These are phyloP conservation scores for Fraxinus excelsior DNA, from an alignment of 257 asterid genomes.

Conservation along the genomic window DNA sequence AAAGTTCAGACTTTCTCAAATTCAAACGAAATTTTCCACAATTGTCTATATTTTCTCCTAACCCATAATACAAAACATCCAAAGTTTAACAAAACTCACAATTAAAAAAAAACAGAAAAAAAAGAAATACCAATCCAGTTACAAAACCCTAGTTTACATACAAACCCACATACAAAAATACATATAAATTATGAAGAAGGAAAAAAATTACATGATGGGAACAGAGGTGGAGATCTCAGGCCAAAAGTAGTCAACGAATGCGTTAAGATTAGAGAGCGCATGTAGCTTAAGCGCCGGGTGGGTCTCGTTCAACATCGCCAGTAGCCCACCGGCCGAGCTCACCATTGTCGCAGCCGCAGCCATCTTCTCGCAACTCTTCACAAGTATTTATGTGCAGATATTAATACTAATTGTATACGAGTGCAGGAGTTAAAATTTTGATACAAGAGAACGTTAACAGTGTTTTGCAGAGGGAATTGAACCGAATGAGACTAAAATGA, in stretches of 20 bases:
- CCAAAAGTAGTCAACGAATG: constrained; percentile 81
- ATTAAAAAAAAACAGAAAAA: background rate
- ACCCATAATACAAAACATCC: constrained; percentile 9
- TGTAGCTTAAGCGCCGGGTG: constrained; percentile 83
- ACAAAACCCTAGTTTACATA: background rate
- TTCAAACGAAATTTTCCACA: constrained; percentile 6
- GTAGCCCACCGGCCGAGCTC: constrained; percentile 82
- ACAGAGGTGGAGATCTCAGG: constrained; percentile 95
- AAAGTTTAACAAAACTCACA: constrained; percentile 1
- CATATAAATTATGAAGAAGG: background rate
- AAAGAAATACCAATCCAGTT: background rate
- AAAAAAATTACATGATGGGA: constrained; percentile 56
- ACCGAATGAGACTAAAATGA: background rate
- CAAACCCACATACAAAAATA: background rate
- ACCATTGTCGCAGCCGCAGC: constrained; percentile 75
- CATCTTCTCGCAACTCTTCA: constrained; percentile 19
- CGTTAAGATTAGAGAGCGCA: constrained; percentile 80
- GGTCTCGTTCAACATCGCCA: constrained; percentile 89
- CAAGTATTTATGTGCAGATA: background rate
- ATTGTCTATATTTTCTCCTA: background rate
- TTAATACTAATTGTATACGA: background rate
- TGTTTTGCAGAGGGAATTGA: background rate
- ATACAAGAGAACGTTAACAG: background rate
- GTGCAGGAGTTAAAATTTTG: constrained; percentile 8
- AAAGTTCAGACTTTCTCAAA: constrained; percentile 5